These are phyloP conservation scores for Heliamphora pulchella DNA, from an alignment of 179 eudicot genomes.

Conservation along the genomic window DNA sequence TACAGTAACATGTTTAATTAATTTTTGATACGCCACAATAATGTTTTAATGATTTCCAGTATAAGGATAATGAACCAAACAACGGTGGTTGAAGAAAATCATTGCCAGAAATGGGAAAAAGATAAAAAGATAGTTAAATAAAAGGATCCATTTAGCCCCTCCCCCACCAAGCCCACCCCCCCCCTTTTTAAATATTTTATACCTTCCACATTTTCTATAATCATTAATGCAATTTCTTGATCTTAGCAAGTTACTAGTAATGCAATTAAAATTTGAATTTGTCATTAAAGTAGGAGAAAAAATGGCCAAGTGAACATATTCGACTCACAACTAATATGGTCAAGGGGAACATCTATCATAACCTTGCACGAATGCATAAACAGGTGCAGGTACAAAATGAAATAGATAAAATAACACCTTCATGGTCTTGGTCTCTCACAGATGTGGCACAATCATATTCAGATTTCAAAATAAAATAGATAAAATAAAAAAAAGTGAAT, in stretches of 20 bases:
- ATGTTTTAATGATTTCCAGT: neutral
- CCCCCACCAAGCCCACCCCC: no score
- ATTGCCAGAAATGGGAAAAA: neutral
- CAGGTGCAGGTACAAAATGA: neutral
- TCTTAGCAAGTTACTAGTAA: neutral
- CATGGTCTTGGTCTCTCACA: no score
- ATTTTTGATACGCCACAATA: neutral
- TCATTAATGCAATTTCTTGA: no score
- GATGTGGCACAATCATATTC: no score
- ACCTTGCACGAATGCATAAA: neutral
- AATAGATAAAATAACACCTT: no score
- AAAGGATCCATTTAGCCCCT: no score
- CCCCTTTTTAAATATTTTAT: no score
- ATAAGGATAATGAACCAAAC: neutral
- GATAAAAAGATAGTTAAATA: neutral
- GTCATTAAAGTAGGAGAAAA: neutral
- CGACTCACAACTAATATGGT: no score
- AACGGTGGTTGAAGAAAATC: neutral
- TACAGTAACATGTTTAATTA: neutral
- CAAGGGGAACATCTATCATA: neutral
- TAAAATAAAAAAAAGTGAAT: no score
- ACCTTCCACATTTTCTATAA: neutral
- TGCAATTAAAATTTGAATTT: neutral
- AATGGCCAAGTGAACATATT: neutral
- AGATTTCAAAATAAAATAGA: no score